Evolutionary conservation across 495 filamentous ascomycete species (phyloP).

Genomic region (Thozetella sp.): DNA sequence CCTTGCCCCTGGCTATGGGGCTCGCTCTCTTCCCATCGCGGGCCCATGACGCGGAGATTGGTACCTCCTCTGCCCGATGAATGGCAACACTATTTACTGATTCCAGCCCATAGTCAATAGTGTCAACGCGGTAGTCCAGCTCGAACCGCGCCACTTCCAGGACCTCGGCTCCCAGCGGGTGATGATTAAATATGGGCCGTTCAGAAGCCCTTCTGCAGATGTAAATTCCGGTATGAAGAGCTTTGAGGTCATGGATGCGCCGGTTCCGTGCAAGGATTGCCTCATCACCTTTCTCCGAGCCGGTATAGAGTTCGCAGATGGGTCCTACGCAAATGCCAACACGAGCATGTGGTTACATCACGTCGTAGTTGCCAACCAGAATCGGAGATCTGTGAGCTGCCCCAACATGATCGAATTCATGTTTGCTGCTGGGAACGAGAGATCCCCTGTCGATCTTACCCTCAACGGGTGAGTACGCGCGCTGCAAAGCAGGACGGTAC

Average conservation of each 20-base stretch:
- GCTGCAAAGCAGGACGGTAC: neutral
- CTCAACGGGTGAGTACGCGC: slow-evolving; percentile 10
- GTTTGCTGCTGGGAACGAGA: slow-evolving; percentile 24
- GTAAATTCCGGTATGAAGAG: slow-evolving; percentile 13
- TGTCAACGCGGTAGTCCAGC: neutral
- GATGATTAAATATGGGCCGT: slow-evolving; percentile 22
- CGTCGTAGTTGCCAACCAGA: slow-evolving; percentile 14
- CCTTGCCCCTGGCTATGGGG: no score
- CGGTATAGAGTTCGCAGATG: slow-evolving; percentile 24
- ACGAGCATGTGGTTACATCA: slow-evolving; percentile 25
- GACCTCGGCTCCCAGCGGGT: slow-evolving; percentile 14
- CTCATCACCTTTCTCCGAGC: slow-evolving; percentile 17
- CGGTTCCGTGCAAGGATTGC: slow-evolving; percentile 25
- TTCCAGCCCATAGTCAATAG: neutral
- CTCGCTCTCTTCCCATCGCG: no score
- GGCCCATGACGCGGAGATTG: no score
- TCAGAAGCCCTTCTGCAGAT: slow-evolving; percentile 11
- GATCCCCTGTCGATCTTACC: slow-evolving; percentile 12
- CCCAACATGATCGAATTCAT: neutral
- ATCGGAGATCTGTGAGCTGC: slow-evolving; percentile 7
- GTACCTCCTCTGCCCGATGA: no score
- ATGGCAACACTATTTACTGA: neutral
- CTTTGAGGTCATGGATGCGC: slow-evolving; percentile 5
- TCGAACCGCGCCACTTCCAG: slow-evolving; percentile 20
- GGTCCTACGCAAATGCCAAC: slow-evolving; percentile 22